phyloP scores from a whole-genome alignment of 805 yeast species.

The Brettanomyces nanus region DNA sequence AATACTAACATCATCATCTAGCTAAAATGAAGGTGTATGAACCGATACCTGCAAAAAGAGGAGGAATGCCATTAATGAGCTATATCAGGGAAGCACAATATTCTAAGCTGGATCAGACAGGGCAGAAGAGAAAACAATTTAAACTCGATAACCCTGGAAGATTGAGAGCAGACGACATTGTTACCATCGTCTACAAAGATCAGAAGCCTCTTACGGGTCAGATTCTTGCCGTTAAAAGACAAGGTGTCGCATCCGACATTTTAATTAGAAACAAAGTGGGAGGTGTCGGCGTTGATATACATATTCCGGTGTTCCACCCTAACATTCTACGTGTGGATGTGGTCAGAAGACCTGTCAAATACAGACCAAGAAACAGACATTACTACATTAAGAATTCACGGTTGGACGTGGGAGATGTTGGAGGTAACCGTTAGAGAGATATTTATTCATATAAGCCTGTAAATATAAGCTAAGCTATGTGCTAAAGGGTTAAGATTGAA shows the following conservation, averaged over 20 bases:
- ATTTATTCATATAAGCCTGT: neutral
- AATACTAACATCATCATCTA: no score
- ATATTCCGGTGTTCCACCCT: constrained; percentile 78
- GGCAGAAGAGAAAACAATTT: constrained; percentile 53
- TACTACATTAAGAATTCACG: constrained; percentile 80
- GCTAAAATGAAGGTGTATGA: constrained; percentile 32
- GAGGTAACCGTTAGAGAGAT: constrained; percentile 24
- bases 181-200: constrained; percentile 61
- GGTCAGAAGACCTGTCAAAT: constrained; percentile 61
- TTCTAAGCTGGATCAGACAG: constrained; percentile 60
- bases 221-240: constrained; percentile 67
- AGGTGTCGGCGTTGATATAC: constrained; percentile 77
- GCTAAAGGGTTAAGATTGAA: no score
- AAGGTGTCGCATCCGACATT: constrained; percentile 66
- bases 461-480: neutral
- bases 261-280: constrained; percentile 74
- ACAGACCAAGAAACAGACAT: constrained; percentile 76
- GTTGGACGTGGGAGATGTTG: constrained; percentile 69
- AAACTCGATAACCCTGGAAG: constrained; percentile 36
- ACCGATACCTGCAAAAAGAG: constrained; percentile 41
- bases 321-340: constrained; percentile 69
- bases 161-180: constrained; percentile 74
- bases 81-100: constrained; percentile 44
- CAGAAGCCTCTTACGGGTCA: constrained; percentile 71
- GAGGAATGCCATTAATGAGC: constrained; percentile 36